These are phyloP conservation scores for Triglochin maritima DNA, from an alignment of 106 monocot genomes.

Conservation along the genomic window DNA sequence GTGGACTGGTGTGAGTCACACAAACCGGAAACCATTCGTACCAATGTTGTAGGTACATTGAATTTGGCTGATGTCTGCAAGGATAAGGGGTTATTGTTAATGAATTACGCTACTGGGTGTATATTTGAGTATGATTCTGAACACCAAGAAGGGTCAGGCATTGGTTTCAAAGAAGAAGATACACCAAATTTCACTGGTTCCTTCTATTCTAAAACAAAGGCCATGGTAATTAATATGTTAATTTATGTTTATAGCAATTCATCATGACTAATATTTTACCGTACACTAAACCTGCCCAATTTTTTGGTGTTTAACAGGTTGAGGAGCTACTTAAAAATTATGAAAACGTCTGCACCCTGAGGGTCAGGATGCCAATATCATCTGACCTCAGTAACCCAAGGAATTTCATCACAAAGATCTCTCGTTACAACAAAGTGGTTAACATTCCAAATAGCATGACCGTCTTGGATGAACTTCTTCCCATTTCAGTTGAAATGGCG, in stretches of 20 bases:
- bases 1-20: constrained; percentile 26
- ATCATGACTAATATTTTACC: neutral
- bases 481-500: constrained; percentile 25
- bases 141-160: constrained; percentile 13
- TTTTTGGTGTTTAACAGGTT: neutral
- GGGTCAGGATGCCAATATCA: constrained; percentile 23
- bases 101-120: constrained; percentile 22
- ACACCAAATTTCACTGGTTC: constrained; percentile 17
- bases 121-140: constrained; percentile 20
- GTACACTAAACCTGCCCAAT: no score
- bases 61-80: constrained; percentile 21
- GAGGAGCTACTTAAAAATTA: constrained; percentile 15
- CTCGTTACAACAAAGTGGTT: constrained; percentile 19
- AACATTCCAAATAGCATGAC: constrained; percentile 26
- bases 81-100: constrained; percentile 8
- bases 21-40: constrained; percentile 15
- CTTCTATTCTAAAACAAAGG: constrained; percentile 20
- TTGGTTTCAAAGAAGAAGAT: constrained; percentile 17
- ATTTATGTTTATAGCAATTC: neutral
- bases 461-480: constrained; percentile 22
- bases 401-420: constrained; percentile 18
- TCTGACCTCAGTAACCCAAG: constrained; percentile 19
- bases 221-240: constrained; percentile 12
- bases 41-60: constrained; percentile 14
- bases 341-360: constrained; percentile 20